Evolutionary conservation across 2,329 filamentous ascomycete genomes (phyloP).

Genomic region (Fusarium sp.): DNA sequence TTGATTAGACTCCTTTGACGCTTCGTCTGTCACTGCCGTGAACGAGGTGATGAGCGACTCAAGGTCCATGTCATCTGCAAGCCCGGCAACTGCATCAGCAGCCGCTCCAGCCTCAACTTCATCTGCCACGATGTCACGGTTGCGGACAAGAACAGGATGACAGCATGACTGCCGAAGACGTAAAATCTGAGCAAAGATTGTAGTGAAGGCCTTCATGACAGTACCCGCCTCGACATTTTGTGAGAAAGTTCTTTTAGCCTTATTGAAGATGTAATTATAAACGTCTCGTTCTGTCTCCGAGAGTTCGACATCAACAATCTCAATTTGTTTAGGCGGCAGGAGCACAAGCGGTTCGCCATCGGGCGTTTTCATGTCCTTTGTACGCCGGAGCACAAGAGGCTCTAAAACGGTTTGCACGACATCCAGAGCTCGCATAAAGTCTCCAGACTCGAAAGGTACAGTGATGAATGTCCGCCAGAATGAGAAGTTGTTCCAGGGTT

Average conservation of each 20-base stretch:
- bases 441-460: constrained; percentile 93
- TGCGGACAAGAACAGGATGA: constrained; percentile 89
- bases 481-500: constrained; percentile 98
- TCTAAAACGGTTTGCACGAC: constrained; percentile 98
- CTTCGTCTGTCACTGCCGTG: constrained; percentile 73
- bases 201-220: constrained; percentile 93
- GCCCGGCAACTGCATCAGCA: constrained; percentile 81
- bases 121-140: constrained; percentile 85
- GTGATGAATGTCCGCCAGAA: constrained; percentile 99
- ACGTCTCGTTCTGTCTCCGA: constrained; percentile 88
- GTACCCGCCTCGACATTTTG: constrained; percentile 92
- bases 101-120: constrained; percentile 82
- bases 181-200: constrained; percentile 96
- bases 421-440: constrained; percentile 92
- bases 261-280: constrained; percentile 88
- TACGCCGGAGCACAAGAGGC: constrained; percentile 92
- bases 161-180: constrained; percentile 94
- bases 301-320: constrained; percentile 89
- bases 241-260: constrained; percentile 85
- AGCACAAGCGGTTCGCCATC: constrained; percentile 80
- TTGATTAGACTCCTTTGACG: constrained; percentile 68
- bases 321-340: constrained; percentile 81
- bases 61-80: constrained; percentile 97
- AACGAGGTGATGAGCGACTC: constrained; percentile 87
- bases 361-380: constrained; percentile 98